Evolutionary conservation across 192 early-diverging fungal genomes (phyloP).

Genomic region (Linnemannia elongata): DNA sequence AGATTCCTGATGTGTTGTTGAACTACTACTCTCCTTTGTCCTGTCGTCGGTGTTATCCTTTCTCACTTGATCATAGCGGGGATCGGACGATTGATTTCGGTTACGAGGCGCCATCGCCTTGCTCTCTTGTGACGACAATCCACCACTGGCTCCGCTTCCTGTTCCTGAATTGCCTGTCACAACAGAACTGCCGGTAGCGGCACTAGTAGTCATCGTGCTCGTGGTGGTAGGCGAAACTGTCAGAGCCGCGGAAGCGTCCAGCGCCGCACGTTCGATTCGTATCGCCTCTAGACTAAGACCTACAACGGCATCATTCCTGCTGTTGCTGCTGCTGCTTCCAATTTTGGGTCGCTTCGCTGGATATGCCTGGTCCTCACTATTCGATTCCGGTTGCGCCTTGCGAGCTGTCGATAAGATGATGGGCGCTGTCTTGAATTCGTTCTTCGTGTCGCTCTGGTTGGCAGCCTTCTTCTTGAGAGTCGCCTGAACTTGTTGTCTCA

Average conservation of each 20-base stretch:
- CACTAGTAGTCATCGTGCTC: too few species aligned
- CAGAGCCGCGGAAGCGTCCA: not conserved
- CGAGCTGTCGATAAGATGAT: not conserved
- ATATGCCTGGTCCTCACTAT: constrained; percentile 7
- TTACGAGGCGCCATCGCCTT: not conserved
- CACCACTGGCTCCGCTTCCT: not conserved
- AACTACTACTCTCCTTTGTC: not conserved
- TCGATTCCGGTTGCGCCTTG: constrained; percentile 5
- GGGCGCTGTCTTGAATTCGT: not conserved
- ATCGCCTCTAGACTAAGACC: constrained; percentile 29
- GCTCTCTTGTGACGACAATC: not conserved
- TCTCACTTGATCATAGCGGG: not conserved
- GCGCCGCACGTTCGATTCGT: constrained; percentile 13
- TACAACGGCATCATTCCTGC: not conserved
- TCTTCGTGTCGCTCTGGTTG: constrained; percentile 5
- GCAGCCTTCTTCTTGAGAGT: not conserved
- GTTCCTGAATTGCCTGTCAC: not conserved
- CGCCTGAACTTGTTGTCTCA: not conserved
- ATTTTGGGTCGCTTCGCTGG: constrained; percentile 17
- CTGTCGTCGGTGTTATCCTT: not conserved
- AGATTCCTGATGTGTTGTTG: not conserved
- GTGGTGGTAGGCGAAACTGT: not conserved
- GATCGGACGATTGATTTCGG: not conserved
- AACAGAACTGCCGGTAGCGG: not conserved
- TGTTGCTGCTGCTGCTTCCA: not conserved